Conservation (phyloP, 192 early-diverging fungal genomes). For the Coemansia reversa region DNA sequence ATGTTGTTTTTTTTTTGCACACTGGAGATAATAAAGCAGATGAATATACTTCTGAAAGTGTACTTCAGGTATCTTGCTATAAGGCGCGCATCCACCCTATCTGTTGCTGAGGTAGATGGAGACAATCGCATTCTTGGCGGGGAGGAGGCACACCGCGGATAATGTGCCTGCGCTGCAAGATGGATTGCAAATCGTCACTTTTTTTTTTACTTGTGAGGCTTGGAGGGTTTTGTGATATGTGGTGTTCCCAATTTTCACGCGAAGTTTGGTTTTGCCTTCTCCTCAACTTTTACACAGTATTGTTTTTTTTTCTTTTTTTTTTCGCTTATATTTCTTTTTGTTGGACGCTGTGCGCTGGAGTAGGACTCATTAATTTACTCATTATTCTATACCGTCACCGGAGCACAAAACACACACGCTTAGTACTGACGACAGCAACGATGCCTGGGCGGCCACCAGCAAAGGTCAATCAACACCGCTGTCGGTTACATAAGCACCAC, state of each 20-base stretch:
- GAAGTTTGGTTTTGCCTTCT: background rate
- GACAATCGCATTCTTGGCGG: background rate
- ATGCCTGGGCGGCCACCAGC: background rate
- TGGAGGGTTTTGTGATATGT: background rate
- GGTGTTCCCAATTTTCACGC: background rate
- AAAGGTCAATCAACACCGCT: background rate
- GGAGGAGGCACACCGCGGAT: background rate
- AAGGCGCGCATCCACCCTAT: background rate
- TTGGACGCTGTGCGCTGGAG: background rate
- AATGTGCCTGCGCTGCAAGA: background rate
- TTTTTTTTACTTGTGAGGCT: background rate
- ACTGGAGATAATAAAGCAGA: too few relatives aligned
- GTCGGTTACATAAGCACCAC: constrained; percentile 5
- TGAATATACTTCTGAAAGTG: background rate
- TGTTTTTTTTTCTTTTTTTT: constrained; percentile 2
- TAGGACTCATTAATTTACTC: background rate
- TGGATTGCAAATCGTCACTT: constrained; percentile 2
- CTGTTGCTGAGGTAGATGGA: background rate
- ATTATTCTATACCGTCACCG: background rate
- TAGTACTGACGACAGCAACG: background rate
- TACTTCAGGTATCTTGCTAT: background rate
- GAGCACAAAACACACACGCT: background rate
- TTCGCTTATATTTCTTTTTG: background rate
- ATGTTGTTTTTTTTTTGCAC: too few relatives aligned
- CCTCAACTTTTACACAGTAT: constrained; percentile 4